phyloP scores from a whole-genome alignment of 305 asterid genomes.

The Petunia hybrid region DNA sequence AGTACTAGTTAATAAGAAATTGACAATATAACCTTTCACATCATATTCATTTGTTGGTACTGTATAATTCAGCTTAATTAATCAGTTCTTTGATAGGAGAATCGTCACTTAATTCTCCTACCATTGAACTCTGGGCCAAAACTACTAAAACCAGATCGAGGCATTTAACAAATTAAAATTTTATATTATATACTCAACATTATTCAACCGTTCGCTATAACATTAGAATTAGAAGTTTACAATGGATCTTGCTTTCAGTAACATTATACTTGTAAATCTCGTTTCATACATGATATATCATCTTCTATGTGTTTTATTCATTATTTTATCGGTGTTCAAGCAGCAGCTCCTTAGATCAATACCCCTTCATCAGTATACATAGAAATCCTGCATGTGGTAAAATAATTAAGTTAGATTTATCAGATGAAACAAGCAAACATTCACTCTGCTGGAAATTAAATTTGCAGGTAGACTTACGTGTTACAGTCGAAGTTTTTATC shows the following conservation, averaged over 20 bases:
- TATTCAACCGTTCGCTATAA: neutral
- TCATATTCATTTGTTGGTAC: no score
- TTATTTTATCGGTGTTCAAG: neutral
- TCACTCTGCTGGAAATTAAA: neutral
- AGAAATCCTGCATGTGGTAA: neutral
- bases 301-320: neutral
- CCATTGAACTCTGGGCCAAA: neutral
- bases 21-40: no score
- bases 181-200: neutral
- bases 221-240: neutral
- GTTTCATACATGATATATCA: neutral
- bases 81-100: no score
- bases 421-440: neutral
- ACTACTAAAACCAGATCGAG: neutral
- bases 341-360: neutral
- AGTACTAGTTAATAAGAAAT: no score
- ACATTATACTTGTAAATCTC: neutral
- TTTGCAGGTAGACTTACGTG: slow-evolving; percentile 2
- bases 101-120: neutral
- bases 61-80: no score
- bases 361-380: neutral
- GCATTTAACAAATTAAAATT: neutral
- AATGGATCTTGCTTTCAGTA: neutral
- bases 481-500: slow-evolving; percentile 36
- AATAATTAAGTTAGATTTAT: neutral